phyloP scores from a whole-genome alignment of 495 filamentous ascomycete species.

The Penicillium coprophilum region DNA sequence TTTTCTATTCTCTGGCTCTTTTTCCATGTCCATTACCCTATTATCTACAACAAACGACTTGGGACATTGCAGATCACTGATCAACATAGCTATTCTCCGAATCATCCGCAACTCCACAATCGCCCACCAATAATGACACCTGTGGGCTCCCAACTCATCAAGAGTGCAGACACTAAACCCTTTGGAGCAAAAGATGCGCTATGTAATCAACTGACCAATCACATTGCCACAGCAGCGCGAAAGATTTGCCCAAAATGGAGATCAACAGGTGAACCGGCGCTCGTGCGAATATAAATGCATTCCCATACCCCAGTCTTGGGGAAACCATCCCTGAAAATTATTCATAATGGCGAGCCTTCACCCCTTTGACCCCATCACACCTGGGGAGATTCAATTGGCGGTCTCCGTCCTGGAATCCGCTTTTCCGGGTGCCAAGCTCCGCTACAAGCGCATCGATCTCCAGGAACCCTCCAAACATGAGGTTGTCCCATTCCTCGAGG shows the following conservation, averaged over 20 bases:
- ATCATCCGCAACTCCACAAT: not conserved
- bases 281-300: not conserved
- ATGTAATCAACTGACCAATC: slow-evolving; percentile 14
- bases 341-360: slow-evolving; percentile 34
- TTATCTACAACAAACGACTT: not conserved
- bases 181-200: slow-evolving; percentile 23
- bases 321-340: not conserved
- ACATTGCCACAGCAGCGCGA: slow-evolving; percentile 11
- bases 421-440: slow-evolving; percentile 41
- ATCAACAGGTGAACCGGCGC: not conserved
- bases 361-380: slow-evolving; percentile 46
- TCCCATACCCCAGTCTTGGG: not conserved
- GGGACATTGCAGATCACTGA: not conserved
- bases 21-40: not conserved
- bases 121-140: not conserved
- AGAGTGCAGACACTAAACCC: slow-evolving; percentile 16
- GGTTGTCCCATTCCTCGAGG: slow-evolving; percentile 44
- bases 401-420: slow-evolving; percentile 40
- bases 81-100: not conserved
- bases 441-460: slow-evolving; percentile 48
- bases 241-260: slow-evolving; percentile 25
- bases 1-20: too few species aligned
- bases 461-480: slow-evolving; percentile 45
- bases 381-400: slow-evolving; percentile 44
- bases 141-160: not conserved